These are phyloP conservation scores for Penicillium paxilli DNA, from an alignment of 495 filamentous ascomycete species.

Conservation along the genomic window DNA sequence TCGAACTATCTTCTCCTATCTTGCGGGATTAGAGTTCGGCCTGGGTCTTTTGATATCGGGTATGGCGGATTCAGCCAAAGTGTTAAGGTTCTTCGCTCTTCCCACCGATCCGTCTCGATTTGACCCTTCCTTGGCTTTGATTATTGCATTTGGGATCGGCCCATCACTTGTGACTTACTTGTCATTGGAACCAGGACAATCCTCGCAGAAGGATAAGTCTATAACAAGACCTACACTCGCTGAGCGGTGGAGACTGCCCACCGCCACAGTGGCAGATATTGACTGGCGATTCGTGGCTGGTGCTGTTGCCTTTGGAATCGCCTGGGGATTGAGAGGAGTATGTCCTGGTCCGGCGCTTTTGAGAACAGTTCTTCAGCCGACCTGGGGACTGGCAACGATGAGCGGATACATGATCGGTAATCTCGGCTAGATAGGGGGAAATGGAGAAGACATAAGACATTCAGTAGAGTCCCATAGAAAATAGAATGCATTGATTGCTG, in stretches of 20 bases:
- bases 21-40: slow-evolving; percentile 54
- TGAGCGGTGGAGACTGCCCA: slow-evolving; percentile 46
- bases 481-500: not conserved
- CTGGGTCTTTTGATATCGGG: slow-evolving; percentile 54
- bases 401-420: slow-evolving; percentile 48
- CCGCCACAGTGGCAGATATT: slow-evolving; percentile 47
- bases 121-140: slow-evolving; percentile 53
- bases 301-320: slow-evolving; percentile 51
- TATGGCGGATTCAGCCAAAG: slow-evolving; percentile 56
- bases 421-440: slow-evolving; percentile 19
- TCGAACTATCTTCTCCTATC: slow-evolving; percentile 32
- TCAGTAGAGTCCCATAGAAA: slow-evolving; percentile 2
- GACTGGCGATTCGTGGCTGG: slow-evolving; percentile 56
- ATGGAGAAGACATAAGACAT: not conserved
- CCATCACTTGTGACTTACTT: slow-evolving; percentile 43
- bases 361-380: slow-evolving; percentile 47
- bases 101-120: slow-evolving; percentile 40
- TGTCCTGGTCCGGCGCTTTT: slow-evolving; percentile 58
- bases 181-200: slow-evolving; percentile 31
- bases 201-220: slow-evolving; percentile 11
- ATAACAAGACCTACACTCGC: slow-evolving; percentile 39
- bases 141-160: slow-evolving; percentile 52
- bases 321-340: slow-evolving; percentile 55
- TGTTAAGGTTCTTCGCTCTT: slow-evolving; percentile 55
- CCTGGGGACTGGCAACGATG: slow-evolving; percentile 51